Evolutionary conservation across 2,329 filamentous ascomycete genomes (phyloP).

Genomic region (Claviceps sp.): DNA sequence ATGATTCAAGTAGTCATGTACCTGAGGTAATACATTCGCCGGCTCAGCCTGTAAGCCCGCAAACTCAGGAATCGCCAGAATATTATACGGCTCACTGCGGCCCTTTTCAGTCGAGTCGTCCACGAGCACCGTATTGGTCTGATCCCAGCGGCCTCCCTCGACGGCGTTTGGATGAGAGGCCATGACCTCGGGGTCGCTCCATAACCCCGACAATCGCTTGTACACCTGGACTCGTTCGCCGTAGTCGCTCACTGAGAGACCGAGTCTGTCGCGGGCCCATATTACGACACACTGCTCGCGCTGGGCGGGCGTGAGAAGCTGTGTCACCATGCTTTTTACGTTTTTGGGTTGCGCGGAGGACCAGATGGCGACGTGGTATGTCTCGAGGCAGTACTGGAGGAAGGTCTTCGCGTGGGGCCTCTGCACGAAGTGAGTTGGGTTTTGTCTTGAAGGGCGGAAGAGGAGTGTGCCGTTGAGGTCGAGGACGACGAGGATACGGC

Average conservation of each 20-base stretch:
- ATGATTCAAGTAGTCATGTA: conserved; percentile 48
- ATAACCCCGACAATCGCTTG: conserved; percentile 67
- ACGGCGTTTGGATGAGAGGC: conserved; percentile 29
- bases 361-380: conserved; percentile 79
- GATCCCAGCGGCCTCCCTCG: conserved; percentile 47
- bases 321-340: conserved; percentile 51
- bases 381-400: conserved; percentile 57
- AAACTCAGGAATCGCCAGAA: conserved; percentile 73
- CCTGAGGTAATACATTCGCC: conserved; percentile 36
- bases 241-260: conserved; percentile 52
- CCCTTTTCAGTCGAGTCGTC: conserved; percentile 80
- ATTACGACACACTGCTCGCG: conserved; percentile 46
- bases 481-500: conserved; percentile 65
- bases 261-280: conserved; percentile 70
- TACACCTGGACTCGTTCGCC: conserved; percentile 67
- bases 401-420: conserved; percentile 60
- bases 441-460: conserved; percentile 44
- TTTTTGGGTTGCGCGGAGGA: conserved; percentile 70
- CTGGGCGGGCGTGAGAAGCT: conserved; percentile 46
- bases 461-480: conserved; percentile 92
- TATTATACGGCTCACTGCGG: conserved; percentile 68
- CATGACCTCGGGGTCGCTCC: conserved; percentile 39
- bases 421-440: conserved; percentile 40
- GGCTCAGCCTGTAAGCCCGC: conserved; percentile 28
- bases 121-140: conserved; percentile 77